Percentiles rank a stretch among this genome's conserved stretches.
Conservation (phyloP, 768 basidiomycete species). For the Cyclocybe cylindracea region DNA sequence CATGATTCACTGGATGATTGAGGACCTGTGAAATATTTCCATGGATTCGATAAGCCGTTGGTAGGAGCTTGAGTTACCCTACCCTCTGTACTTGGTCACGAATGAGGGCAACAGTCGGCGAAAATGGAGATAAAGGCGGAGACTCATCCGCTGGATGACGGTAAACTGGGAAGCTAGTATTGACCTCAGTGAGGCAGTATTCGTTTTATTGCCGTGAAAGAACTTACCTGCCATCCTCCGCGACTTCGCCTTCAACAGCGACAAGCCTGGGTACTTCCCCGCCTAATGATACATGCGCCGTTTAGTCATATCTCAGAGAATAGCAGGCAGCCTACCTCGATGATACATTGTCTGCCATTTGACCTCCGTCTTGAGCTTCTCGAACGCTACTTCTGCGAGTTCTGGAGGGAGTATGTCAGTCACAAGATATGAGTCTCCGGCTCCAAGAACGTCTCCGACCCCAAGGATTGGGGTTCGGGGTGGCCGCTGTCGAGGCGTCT, state of each 20-base stretch:
- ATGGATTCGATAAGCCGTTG: background rate
- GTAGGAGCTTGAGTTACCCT: background rate
- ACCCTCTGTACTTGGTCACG: constrained; percentile 61
- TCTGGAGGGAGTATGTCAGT: constrained; percentile 57
- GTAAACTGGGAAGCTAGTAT: constrained; percentile 69
- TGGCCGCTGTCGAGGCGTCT: too few relatives aligned
- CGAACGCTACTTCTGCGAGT: constrained; percentile 58
- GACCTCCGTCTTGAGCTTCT: constrained; percentile 61
- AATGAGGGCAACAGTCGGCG: constrained; percentile 67
- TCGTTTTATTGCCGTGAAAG: background rate
- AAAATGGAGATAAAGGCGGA: constrained; percentile 66
- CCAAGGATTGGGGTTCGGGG: constrained; percentile 16
- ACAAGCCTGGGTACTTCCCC: constrained; percentile 53
- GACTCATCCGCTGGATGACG: constrained; percentile 83
- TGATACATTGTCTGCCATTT: constrained; percentile 76
- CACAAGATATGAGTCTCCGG: constrained; percentile 69
- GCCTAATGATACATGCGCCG: constrained; percentile 36
- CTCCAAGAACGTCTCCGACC: constrained; percentile 44
- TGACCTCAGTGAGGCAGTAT: background rate
- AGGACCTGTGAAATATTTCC: constrained; percentile 24
- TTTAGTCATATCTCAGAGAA: background rate
- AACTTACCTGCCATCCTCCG: constrained; percentile 39
- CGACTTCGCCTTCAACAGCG: constrained; percentile 36
- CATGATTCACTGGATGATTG: constrained; percentile 76
- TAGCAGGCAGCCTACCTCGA: constrained; percentile 47